Base-by-base conservation (phyloP, 192 early-diverging fungal species). In the Umbelopsis ramanniana region DNA sequence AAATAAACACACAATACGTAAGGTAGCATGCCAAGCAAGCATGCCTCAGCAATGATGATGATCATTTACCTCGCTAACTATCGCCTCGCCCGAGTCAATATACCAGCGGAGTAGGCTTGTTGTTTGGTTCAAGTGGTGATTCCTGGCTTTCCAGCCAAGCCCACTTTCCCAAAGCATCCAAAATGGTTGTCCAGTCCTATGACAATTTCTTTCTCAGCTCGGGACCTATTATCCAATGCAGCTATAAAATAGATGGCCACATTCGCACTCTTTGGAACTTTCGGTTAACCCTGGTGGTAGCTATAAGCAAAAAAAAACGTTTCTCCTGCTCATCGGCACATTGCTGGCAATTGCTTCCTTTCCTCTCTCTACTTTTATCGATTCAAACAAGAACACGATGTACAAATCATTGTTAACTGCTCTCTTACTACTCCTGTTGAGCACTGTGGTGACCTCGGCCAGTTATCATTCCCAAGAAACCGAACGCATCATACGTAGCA, bases 341-440 rank as follows among this genome's bases (percentile, higher is more conserved):
- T 63, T 63, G 57, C 57, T 35, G 57, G 57, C 57, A 63, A 63
- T 63, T 63, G 57, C 57, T 63, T 63, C 57, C 57, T 63, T 63
- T 63, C 57, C 57, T 63, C 57, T 63, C 57, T 37, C 57, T 57
- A 57, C 46, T 50, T 17, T 37, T 19, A 35, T 33, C 33, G 6
- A 63, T 63, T 19, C 26, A 37, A 63, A 35, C 33, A 9, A 19
- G 23, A 35, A 37, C 21, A 29, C 22, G 37, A 63, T 63, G 57
- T 19, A 15, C 57, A 63, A 63, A 63, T 37, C 33, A 63, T 12
- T 63, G 57, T 33, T 63, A 19, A 17, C 11, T n/a, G 57, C 33
- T 63, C 33, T 63, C 33, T 37, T 35, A 4, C 15, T 63, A 14
- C 57, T 63, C 57, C 12, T 63, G 29, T 37, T 63, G 57, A 63